Percentiles rank a stretch among this genome's conserved stretches.
Evolutionary conservation across 2,329 filamentous ascomycete genomes (phyloP).

Genomic region (Fusarium sublunatum): DNA sequence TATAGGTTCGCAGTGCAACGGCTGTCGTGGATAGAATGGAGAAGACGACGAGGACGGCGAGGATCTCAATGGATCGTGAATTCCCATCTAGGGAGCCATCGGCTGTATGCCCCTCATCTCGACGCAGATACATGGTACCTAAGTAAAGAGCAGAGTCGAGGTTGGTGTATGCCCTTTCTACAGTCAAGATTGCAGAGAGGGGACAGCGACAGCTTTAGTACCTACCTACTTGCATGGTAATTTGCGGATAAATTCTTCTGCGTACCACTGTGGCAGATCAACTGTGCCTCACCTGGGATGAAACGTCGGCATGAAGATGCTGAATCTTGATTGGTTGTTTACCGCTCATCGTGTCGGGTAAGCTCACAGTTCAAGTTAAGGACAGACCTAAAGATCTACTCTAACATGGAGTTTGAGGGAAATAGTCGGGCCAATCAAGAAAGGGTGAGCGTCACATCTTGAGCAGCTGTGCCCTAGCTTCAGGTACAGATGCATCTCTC

Average conservation of each 20-base stretch:
- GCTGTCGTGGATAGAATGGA: conserved; percentile 13
- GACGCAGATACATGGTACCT: conserved; percentile 3
- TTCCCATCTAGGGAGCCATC: not conserved
- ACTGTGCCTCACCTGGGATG: not conserved
- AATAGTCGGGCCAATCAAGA: too few species aligned
- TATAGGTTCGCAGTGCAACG: conserved; percentile 10
- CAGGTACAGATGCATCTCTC: not conserved
- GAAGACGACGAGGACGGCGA: conserved; percentile 5
- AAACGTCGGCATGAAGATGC: too few species aligned
- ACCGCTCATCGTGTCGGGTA: too few species aligned
- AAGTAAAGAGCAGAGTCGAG: not conserved
- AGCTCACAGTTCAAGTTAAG: too few species aligned
- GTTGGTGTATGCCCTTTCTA: not conserved
- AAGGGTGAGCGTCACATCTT: too few species aligned
- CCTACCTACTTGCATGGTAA: not conserved
- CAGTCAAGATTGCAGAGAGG: not conserved
- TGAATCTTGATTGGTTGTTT: too few species aligned
- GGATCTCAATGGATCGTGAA: conserved; percentile 22
- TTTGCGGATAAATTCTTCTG: not conserved
- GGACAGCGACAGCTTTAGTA: not conserved
- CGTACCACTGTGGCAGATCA: not conserved
- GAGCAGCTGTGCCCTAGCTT: not conserved
- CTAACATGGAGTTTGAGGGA: too few species aligned
- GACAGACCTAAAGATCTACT: too few species aligned
- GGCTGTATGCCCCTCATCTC: not conserved